Base-by-base conservation (phyloP, 2,329 filamentous ascomycete species). In the Penicillium sp. region DNA sequence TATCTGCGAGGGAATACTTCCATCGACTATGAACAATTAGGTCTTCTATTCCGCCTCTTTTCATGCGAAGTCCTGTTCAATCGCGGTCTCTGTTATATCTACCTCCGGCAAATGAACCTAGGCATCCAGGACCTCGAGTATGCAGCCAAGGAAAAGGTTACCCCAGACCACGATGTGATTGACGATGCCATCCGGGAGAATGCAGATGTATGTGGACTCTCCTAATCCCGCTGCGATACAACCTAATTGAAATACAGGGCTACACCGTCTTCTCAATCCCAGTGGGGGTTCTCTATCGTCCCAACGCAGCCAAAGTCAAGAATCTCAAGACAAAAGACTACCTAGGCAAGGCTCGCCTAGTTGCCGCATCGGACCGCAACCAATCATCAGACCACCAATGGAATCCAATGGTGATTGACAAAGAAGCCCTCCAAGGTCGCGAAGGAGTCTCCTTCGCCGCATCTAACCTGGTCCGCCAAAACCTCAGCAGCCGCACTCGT, bases 221-320 rank as follows among this genome's bases (percentile, higher is more conserved):
- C 9, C 2, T 36, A 13, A 3, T 21, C 15, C 5, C 10, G 8
- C 13, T 50, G 5, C 51, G 25, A 47, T 39, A 33, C 47, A 21
- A 49, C 19, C 55, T 57, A 33, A 58, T 7, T 8, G 2, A 16
- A 27, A 43, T 40, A 39, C 60, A 96, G 90, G 94, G 93, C 46
- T 99, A 99, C 72, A 97, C 94, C 0, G 94, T 99, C 41, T 99
- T 99, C 78, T 97, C 92, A 0, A 97, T 97, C 52, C 94, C 94
- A 0, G 92, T 97, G 13, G 94, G 94, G 25, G 90, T 97, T 33
- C 85, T 99, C 16, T 99, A 97, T 76, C 84, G 94, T 57, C 94
- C 94, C 23, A 97, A 97, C 72, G 92, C 96, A 69, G 92, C 94
- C 62, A 99, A 99, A 76, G 94, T 99, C 65, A 95, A 95, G 77